These are phyloP conservation scores for Cutaneotrichosporon sp. DNA, from an alignment of 1,284 basidiomycete species.

Conservation along the genomic window DNA sequence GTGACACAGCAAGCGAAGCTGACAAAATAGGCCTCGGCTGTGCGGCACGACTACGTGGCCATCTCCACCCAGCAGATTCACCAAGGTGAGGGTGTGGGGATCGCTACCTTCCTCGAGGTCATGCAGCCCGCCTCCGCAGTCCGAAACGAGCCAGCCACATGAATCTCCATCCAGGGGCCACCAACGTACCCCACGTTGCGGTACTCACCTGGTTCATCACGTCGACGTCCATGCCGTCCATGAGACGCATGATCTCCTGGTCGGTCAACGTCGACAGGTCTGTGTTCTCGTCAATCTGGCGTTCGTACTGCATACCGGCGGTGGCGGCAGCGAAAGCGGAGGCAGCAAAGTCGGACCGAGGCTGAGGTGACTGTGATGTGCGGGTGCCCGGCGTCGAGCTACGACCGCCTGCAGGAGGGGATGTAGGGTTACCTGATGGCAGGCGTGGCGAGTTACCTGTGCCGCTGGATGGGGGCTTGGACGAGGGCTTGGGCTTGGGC, in stretches of 20 bases:
- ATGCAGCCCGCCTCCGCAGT: too few relatives aligned
- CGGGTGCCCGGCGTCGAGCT: neutral
- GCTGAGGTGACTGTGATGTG: neutral
- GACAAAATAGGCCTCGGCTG: neutral
- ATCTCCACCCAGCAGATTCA: too few relatives aligned
- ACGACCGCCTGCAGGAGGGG: neutral
- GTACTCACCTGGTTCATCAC: constrained; percentile 31
- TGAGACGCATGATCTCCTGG: constrained; percentile 46
- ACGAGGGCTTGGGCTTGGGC: neutral
- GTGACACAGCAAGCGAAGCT: neutral
- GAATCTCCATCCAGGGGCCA: too few relatives aligned
- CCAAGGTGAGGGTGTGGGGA: too few relatives aligned
- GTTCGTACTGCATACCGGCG: constrained; percentile 11
- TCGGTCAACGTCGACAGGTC: constrained; percentile 45
- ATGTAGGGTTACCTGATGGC: too few relatives aligned
- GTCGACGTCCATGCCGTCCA: constrained; percentile 40
- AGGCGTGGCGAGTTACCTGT: too few relatives aligned
- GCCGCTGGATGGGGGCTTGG: neutral
- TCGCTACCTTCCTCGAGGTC: too few relatives aligned
- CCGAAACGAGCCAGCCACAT: too few relatives aligned
- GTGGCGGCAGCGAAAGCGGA: constrained; percentile 12
- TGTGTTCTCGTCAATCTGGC: constrained; percentile 47
- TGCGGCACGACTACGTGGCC: too few relatives aligned
- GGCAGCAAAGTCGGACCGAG: constrained; percentile 11
- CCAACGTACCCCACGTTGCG: too few relatives aligned